These are phyloP conservation scores for Sclerotiophoma versabilis DNA, from an alignment of 2,329 filamentous ascomycete genomes.

Conservation along the genomic window DNA sequence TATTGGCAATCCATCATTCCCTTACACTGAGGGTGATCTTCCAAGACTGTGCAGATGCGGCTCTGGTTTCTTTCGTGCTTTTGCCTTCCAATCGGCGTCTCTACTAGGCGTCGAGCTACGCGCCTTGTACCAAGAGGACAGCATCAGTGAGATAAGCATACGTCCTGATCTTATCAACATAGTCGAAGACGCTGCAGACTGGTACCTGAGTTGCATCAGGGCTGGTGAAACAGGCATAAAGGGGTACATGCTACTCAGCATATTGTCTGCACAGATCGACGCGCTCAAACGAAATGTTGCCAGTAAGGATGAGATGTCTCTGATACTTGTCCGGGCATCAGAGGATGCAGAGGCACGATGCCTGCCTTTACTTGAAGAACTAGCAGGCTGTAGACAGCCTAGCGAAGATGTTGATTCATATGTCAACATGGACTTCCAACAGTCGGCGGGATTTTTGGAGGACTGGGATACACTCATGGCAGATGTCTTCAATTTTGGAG, in stretches of 20 bases:
- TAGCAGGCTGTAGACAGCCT: conserved; percentile 13
- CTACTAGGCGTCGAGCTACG: conserved; percentile 34
- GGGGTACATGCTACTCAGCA: conserved; percentile 32
- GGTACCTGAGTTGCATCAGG: conserved; percentile 30
- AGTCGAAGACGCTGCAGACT: conserved; percentile 29
- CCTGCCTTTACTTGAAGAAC: conserved; percentile 29
- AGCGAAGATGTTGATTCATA: background rate
- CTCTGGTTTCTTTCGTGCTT: conserved; percentile 35
- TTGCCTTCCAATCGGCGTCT: conserved; percentile 30
- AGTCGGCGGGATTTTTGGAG: conserved; percentile 20
- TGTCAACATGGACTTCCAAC: conserved; percentile 13
- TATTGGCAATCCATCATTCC: conserved; percentile 3
- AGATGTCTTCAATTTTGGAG: conserved; percentile 21
- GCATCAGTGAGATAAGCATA: conserved; percentile 25
- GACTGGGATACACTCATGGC: conserved; percentile 31
- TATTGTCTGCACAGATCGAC: conserved; percentile 33
- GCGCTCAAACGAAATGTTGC: conserved; percentile 21
- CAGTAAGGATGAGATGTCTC: conserved; percentile 19
- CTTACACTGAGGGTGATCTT: conserved; percentile 19
- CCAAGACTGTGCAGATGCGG: conserved; percentile 31
- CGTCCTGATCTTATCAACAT: conserved; percentile 29
- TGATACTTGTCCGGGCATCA: conserved; percentile 21
- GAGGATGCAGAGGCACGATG: conserved; percentile 27
- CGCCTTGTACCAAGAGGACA: conserved; percentile 36
- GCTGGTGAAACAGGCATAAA: conserved; percentile 43